These are phyloP conservation scores for Aurantiochytrium sp. DNA, from an alignment of 108 stramenopile species.

Conservation along the genomic window DNA sequence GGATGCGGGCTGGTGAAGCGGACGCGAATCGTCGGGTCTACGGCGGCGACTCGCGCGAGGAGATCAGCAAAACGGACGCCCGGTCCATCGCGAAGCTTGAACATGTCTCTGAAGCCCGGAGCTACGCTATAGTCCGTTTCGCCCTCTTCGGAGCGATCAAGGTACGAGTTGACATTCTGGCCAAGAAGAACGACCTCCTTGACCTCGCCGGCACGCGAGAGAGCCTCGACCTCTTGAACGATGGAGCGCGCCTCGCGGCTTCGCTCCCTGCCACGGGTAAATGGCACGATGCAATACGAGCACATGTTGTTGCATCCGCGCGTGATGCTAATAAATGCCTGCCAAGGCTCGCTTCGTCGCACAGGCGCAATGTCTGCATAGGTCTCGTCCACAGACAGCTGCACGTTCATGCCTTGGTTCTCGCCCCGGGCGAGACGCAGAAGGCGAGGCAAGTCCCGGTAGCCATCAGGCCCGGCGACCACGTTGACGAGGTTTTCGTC, in stretches of 20 bases:
- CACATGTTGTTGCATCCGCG: slow-evolving; percentile 96
- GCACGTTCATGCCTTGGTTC: slow-evolving; percentile 55
- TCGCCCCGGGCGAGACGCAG: slow-evolving; percentile 38
- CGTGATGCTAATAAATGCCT: slow-evolving; percentile 91
- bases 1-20: slow-evolving; percentile 97
- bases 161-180: slow-evolving; percentile 97
- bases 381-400: slow-evolving; percentile 86
- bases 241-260: slow-evolving; percentile 75
- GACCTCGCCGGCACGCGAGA: slow-evolving; percentile 56
- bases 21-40: slow-evolving; percentile 82
- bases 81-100: slow-evolving; percentile 47
- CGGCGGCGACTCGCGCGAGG: slow-evolving; percentile 64
- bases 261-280: slow-evolving; percentile 85
- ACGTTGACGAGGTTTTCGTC: slow-evolving; percentile 74
- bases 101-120: slow-evolving; percentile 75
- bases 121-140: slow-evolving; percentile 52
- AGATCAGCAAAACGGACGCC: slow-evolving; percentile 91
- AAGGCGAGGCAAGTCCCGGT: slow-evolving; percentile 86
- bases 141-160: slow-evolving; percentile 49
- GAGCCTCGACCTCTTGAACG: slow-evolving; percentile 64
- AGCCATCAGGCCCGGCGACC: slow-evolving; percentile 95
- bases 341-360: slow-evolving; percentile 47
- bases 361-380: slow-evolving; percentile 92
- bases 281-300: slow-evolving; percentile 95
- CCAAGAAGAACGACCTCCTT: slow-evolving; percentile 89